A percentile compares a stretch with the other conserved stretches of the same genome.
phyloP scores from a whole-genome alignment of 768 basidiomycete species.

The Calocera cornea region DNA sequence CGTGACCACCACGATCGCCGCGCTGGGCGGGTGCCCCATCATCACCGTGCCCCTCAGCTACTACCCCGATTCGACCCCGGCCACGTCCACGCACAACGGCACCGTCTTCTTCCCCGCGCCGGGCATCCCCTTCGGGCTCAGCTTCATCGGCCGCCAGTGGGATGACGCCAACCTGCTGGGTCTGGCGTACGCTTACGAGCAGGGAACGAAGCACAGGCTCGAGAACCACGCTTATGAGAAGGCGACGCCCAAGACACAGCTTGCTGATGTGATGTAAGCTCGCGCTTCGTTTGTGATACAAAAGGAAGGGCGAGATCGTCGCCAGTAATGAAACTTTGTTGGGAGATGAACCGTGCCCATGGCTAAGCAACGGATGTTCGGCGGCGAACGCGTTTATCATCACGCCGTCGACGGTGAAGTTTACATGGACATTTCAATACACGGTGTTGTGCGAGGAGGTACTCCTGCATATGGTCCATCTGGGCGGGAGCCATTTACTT shows the following conservation, averaged over 20 bases:
- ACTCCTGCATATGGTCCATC: background rate
- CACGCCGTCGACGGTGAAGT: too few species aligned
- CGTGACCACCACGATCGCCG: background rate
- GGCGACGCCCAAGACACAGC: slow-evolving; percentile 13
- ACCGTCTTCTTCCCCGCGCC: slow-evolving; percentile 6
- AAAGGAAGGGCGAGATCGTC: too few species aligned
- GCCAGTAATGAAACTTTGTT: too few species aligned
- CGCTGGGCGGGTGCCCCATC: background rate
- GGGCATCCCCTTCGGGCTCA: slow-evolving; percentile 12
- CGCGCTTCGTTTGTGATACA: too few species aligned
- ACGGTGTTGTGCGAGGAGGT: too few species aligned
- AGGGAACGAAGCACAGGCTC: slow-evolving; percentile 11
- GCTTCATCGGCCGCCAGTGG: slow-evolving; percentile 11
- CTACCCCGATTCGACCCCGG: background rate
- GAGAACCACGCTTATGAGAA: slow-evolving; percentile 11
- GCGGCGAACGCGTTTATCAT: too few species aligned
- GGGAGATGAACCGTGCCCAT: too few species aligned
- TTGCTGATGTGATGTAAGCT: slow-evolving; percentile 11
- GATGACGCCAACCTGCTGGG: slow-evolving; percentile 9
- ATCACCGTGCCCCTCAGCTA: background rate
- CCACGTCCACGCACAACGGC: background rate
- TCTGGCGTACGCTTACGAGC: slow-evolving; percentile 13
- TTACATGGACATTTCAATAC: too few species aligned
- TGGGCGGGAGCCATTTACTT: background rate
- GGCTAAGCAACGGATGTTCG: too few species aligned